Evolutionary conservation across 805 yeast genomes (phyloP).

Genomic region (Danielozyma ontarioensis): DNA sequence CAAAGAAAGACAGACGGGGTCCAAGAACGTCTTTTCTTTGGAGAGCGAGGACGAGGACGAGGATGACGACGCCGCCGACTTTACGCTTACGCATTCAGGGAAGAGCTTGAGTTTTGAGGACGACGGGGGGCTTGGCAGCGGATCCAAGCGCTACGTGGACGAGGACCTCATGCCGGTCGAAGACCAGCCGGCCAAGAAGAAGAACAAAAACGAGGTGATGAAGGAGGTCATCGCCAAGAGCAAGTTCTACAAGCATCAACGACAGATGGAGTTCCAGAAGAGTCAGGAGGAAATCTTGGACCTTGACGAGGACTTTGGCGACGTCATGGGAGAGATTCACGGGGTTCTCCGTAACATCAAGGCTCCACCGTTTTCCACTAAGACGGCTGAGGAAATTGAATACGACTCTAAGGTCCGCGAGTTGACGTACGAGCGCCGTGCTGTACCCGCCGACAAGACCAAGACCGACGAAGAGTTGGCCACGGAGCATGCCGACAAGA

Average conservation of each 20-base stretch:
- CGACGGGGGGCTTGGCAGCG: conserved; percentile 23
- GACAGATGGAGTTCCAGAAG: conserved; percentile 61
- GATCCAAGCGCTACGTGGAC: conserved; percentile 32
- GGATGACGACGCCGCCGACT: conserved; percentile 41
- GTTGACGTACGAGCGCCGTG: conserved; percentile 64
- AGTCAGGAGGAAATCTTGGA: conserved; percentile 58
- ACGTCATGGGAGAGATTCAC: conserved; percentile 53
- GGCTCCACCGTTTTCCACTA: conserved; percentile 19
- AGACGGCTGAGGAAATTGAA: conserved; percentile 41
- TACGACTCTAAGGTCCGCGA: conserved; percentile 67
- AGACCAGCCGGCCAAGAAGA: conserved; percentile 50
- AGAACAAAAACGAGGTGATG: conserved; percentile 82
- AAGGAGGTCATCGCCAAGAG: conserved; percentile 80
- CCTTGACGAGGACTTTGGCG: conserved; percentile 70
- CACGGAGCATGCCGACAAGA: conserved; percentile 55
- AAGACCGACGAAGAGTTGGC: conserved; percentile 69
- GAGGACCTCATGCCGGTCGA: conserved; percentile 23
- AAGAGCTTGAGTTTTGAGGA: conserved; percentile 39
- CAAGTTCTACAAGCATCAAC: conserved; percentile 68
- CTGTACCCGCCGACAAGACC: conserved; percentile 78
- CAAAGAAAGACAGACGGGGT: conserved; percentile 67
- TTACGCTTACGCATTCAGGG: conserved; percentile 74
- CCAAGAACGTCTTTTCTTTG: conserved; percentile 45
- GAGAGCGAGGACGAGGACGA: conserved; percentile 74
- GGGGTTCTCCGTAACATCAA: conserved; percentile 12